Conservation (phyloP, 208 protist species). For the Strigomonas galati region DNA sequence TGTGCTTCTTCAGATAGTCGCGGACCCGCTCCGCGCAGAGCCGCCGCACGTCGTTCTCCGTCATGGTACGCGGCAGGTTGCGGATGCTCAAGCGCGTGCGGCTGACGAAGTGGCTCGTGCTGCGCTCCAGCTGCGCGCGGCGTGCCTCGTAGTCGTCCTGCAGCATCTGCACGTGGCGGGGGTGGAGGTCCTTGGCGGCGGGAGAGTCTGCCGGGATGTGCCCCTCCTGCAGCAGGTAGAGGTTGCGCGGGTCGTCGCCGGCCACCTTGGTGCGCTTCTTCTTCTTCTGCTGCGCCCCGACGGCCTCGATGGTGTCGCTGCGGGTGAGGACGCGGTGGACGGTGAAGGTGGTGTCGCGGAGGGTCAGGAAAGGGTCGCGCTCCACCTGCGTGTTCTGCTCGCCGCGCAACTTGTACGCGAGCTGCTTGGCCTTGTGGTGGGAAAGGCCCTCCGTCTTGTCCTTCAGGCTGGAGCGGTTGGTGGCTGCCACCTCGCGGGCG, state of each 20-base stretch:
- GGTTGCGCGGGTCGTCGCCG: constrained; percentile 83
- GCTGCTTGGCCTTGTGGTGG: constrained; percentile 74
- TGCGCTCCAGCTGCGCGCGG: constrained; percentile 72
- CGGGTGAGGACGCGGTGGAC: constrained; percentile 79
- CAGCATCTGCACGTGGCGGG: constrained; percentile 83
- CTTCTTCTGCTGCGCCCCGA: constrained; percentile 78
- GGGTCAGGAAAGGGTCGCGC: constrained; percentile 78
- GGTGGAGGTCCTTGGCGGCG: constrained; percentile 74
- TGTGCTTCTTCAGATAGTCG: constrained; percentile 71
- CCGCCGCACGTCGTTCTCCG: constrained; percentile 83
- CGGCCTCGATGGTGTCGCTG: constrained; percentile 76
- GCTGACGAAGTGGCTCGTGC: constrained; percentile 92
- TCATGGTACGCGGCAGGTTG: constrained; percentile 86
- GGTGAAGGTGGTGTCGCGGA: constrained; percentile 84
- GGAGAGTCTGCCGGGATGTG: constrained; percentile 73
- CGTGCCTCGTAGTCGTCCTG: constrained; percentile 77
- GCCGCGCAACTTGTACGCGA: constrained; percentile 72
- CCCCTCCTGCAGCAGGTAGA: constrained; percentile 88
- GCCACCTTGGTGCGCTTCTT: constrained; percentile 88
- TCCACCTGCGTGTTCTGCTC: constrained; percentile 39
- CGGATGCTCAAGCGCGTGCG: constrained; percentile 87
- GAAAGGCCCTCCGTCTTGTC: constrained; percentile 75
- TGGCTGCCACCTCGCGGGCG: constrained; percentile 75
- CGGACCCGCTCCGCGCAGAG: constrained; percentile 74
- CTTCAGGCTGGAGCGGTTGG: constrained; percentile 53